These are phyloP conservation scores for Strigomonas culicis DNA, from an alignment of 208 protist species.

Conservation along the genomic window DNA sequence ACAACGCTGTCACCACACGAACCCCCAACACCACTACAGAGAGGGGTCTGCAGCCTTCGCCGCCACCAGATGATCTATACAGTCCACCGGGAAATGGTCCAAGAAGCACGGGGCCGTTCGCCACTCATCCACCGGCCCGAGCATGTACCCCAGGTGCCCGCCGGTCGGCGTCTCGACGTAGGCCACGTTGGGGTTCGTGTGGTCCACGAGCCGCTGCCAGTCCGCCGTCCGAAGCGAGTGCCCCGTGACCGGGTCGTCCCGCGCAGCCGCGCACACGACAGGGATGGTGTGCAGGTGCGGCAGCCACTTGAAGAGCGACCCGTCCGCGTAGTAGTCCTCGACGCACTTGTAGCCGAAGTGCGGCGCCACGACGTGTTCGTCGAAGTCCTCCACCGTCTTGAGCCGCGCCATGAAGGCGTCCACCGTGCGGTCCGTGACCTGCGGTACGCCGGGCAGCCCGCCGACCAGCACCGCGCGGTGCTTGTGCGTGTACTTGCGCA, in stretches of 20 bases:
- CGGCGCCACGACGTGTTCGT: slow-evolving; percentile 38
- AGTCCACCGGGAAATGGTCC: slow-evolving; percentile 26
- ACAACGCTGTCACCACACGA: neutral
- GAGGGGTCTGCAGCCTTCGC: neutral
- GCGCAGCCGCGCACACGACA: slow-evolving; percentile 34
- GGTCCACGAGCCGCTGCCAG: slow-evolving; percentile 35
- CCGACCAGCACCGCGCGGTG: slow-evolving; percentile 24
- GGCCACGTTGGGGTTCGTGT: slow-evolving; percentile 25
- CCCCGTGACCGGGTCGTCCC: slow-evolving; percentile 37
- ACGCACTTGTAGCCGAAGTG: slow-evolving; percentile 41
- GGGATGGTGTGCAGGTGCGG: slow-evolving; percentile 18
- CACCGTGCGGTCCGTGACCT: slow-evolving; percentile 13
- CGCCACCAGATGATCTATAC: slow-evolving; percentile 9
- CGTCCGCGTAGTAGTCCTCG: slow-evolving; percentile 42
- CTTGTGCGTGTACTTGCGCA: slow-evolving; percentile 34
- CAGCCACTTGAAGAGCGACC: slow-evolving; percentile 29
- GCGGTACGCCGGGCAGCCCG: slow-evolving; percentile 17
- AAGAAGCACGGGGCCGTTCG: slow-evolving; percentile 14
- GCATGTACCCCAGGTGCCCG: slow-evolving; percentile 55
- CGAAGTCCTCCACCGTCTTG: slow-evolving; percentile 33
- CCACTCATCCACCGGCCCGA: slow-evolving; percentile 28
- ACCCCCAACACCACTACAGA: neutral
- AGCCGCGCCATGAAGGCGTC: slow-evolving; percentile 10
- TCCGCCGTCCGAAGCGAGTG: slow-evolving; percentile 4
- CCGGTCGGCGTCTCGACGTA: slow-evolving; percentile 54